Evolutionary conservation across 2,329 filamentous ascomycete species (phyloP).

Genomic region (Boeremia lycopersici): DNA sequence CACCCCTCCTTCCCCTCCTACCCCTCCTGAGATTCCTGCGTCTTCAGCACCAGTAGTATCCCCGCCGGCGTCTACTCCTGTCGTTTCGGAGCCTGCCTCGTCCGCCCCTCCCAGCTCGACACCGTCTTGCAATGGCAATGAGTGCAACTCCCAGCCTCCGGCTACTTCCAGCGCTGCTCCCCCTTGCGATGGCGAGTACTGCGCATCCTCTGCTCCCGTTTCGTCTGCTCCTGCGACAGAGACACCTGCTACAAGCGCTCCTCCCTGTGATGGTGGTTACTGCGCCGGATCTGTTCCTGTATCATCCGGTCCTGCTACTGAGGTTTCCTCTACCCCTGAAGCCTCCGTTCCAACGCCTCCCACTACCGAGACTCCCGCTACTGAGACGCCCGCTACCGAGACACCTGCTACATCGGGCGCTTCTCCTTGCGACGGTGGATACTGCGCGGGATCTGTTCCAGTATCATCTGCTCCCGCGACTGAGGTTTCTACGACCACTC

Average conservation of each 20-base stretch:
- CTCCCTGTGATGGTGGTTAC: not conserved
- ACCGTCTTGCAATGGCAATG: slow-evolving; percentile 12
- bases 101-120: slow-evolving; percentile 12
- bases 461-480: not conserved
- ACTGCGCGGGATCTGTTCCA: not conserved
- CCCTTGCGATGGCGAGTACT: slow-evolving; percentile 3
- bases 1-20: slow-evolving; percentile 26
- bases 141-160: slow-evolving; percentile 13
- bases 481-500: not conserved
- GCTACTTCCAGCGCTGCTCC: slow-evolving; percentile 1
- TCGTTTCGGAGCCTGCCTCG: slow-evolving; percentile 12
- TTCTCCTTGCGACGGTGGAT: not conserved
- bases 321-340: slow-evolving; percentile 14
- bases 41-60: slow-evolving; percentile 17
- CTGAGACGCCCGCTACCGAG: slow-evolving; percentile 9
- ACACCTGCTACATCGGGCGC: not conserved
- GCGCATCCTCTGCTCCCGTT: not conserved
- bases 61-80: slow-evolving; percentile 7
- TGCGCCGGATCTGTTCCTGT: not conserved
- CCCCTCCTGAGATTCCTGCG: slow-evolving; percentile 20
- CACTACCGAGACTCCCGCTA: not conserved
- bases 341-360: slow-evolving; percentile 9
- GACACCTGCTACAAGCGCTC: not conserved
- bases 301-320: not conserved
- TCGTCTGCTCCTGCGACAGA: slow-evolving; percentile 12